Conservation (phyloP, 768 basidiomycete species). For the Trametes elegans region DNA sequence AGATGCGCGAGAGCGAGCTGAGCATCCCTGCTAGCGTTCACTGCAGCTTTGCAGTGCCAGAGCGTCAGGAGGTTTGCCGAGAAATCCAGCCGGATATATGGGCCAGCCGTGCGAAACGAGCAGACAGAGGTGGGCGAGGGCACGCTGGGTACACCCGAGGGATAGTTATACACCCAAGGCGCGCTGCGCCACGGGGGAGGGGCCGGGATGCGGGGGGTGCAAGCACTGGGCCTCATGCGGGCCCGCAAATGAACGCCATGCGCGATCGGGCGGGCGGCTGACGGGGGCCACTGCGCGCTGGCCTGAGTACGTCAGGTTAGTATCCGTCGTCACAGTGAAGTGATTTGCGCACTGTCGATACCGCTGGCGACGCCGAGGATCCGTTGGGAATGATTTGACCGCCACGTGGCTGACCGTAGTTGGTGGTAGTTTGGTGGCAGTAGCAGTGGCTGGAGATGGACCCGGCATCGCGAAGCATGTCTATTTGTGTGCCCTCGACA, state of each 20-base stretch:
- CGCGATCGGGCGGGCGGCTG: conserved; percentile 5
- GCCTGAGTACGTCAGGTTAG: background rate
- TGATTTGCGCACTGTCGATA: background rate
- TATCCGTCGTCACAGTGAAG: background rate
- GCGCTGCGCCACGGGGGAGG: conserved; percentile 10
- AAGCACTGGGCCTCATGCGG: conserved; percentile 11
- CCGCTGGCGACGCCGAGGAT: background rate
- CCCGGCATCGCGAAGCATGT: too few species aligned
- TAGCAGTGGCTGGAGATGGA: too few species aligned
- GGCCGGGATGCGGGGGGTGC: conserved; percentile 12
- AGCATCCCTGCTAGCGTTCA: conserved; percentile 10
- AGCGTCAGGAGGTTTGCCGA: too few species aligned
- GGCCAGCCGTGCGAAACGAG: background rate
- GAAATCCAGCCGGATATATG: background rate
- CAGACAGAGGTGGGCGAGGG: background rate
- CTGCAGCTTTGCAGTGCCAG: too few species aligned
- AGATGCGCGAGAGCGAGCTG: conserved; percentile 18
- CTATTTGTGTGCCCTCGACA: too few species aligned
- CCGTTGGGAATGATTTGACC: background rate
- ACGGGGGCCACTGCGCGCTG: background rate
- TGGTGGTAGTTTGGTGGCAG: too few species aligned
- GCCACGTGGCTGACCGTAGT: too few species aligned
- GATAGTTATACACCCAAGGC: conserved; percentile 5
- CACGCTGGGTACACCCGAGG: background rate
- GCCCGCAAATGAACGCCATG: conserved; percentile 12